Evolutionary conservation across 2,329 filamentous ascomycete species (phyloP).

Genomic region (Aspergillus ustus): DNA sequence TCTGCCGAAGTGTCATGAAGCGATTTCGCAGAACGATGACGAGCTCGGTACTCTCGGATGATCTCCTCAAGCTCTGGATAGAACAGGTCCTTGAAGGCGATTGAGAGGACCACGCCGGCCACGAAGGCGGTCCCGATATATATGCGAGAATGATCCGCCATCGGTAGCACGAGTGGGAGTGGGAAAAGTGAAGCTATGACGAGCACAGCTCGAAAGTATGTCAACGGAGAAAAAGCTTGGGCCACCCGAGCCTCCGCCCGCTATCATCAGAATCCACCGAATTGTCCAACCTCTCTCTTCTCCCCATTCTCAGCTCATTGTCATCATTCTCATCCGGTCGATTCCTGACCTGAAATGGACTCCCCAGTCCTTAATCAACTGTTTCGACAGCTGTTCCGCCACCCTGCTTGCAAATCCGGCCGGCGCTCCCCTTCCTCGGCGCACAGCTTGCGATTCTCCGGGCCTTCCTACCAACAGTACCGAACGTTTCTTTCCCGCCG

Average conservation of each 20-base stretch:
- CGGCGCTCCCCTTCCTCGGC: slow-evolving; percentile 42
- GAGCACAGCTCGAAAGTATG: not conserved
- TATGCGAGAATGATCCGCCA: slow-evolving; percentile 44
- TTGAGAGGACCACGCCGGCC: slow-evolving; percentile 74
- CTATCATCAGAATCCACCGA: slow-evolving; percentile 25
- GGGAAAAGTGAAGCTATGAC: not conserved
- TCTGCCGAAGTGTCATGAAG: slow-evolving; percentile 16
- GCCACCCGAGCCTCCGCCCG: slow-evolving; percentile 32
- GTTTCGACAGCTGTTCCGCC: slow-evolving; percentile 83
- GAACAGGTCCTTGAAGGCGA: slow-evolving; percentile 77
- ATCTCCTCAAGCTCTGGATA: slow-evolving; percentile 74
- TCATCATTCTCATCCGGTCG: slow-evolving; percentile 12
- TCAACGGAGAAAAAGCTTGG: slow-evolving; percentile 42
- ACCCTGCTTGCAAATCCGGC: slow-evolving; percentile 66
- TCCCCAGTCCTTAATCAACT: slow-evolving; percentile 76
- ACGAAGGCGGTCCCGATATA: slow-evolving; percentile 74
- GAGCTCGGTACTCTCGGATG: slow-evolving; percentile 53
- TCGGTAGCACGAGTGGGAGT: slow-evolving; percentile 14
- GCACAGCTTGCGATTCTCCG: slow-evolving; percentile 29
- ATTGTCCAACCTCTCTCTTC: slow-evolving; percentile 26
- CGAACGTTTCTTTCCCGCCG: slow-evolving; percentile 43
- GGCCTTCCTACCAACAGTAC: slow-evolving; percentile 35
- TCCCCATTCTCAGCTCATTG: slow-evolving; percentile 21
- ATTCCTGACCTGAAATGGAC: slow-evolving; percentile 66
- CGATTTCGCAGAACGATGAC: slow-evolving; percentile 31